phyloP scores from a whole-genome alignment of 345 rosid species.

The Salix viminalis region DNA sequence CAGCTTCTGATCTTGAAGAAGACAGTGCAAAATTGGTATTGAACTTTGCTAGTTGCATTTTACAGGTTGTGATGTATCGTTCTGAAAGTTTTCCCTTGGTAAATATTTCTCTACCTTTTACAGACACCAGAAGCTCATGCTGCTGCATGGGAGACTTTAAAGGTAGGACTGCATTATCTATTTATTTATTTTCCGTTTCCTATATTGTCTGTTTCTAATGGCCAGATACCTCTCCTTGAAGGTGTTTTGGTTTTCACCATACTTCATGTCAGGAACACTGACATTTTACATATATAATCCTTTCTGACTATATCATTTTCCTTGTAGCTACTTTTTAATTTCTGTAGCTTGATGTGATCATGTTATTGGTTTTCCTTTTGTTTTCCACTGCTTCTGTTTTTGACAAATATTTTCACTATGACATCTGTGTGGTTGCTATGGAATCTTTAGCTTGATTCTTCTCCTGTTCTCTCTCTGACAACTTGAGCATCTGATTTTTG shows the following conservation, averaged over 20 bases:
- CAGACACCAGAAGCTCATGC: slow-evolving; percentile 38
- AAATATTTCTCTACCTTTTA: neutral
- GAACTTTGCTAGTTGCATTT: slow-evolving; percentile 7
- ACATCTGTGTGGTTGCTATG: neutral
- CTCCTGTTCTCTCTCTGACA: neutral
- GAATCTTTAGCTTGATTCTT: neutral
- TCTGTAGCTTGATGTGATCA: neutral
- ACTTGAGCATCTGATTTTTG: neutral
- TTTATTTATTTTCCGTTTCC: neutral
- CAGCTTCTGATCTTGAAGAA: slow-evolving; percentile 38
- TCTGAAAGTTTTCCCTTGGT: neutral
- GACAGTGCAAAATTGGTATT: slow-evolving; percentile 30
- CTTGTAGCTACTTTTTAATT: neutral
- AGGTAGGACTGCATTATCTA: slow-evolving; percentile 9
- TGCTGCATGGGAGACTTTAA: slow-evolving; percentile 32
- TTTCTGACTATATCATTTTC: neutral
- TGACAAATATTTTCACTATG: neutral
- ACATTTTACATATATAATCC: neutral
- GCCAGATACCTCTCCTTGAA: neutral
- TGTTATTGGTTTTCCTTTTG: neutral
- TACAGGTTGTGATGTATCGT: neutral
- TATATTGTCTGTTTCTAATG: neutral
- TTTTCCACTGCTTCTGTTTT: neutral
- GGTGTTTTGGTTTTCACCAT: neutral
- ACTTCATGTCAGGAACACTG: neutral